Evolutionary conservation across 2,329 filamentous ascomycete species (phyloP).

Genomic region (Herpotrichia juniperi): DNA sequence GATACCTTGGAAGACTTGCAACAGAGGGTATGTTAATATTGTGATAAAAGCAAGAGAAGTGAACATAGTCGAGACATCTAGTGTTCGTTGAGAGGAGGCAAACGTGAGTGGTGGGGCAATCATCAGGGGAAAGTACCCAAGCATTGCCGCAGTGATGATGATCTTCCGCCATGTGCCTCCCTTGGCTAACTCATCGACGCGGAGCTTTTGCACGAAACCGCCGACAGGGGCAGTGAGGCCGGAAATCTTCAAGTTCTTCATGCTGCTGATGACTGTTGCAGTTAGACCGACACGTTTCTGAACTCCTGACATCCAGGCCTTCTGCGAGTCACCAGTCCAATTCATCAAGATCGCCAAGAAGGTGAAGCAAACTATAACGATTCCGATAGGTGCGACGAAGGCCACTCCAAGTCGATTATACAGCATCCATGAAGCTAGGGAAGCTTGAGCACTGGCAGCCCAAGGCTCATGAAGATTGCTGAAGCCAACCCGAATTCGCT

Average conservation of each 20-base stretch:
- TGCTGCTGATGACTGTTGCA: conserved; percentile 38
- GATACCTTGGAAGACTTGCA: conserved; percentile 13
- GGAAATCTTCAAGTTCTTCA: conserved; percentile 50
- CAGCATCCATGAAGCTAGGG: conserved; percentile 23
- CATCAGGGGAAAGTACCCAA: conserved; percentile 12
- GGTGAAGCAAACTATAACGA: conserved; percentile 24
- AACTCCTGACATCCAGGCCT: conserved; percentile 30
- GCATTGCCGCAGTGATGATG: conserved; percentile 11
- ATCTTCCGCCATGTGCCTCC: conserved; percentile 14
- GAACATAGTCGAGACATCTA: conserved; percentile 16
- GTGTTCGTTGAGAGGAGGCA: conserved; percentile 4
- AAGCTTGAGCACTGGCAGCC: too few species aligned
- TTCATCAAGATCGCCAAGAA: conserved; percentile 24
- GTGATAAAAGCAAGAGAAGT: conserved; percentile 16
- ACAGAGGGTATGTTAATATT: conserved; percentile 14
- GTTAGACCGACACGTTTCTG: conserved; percentile 35
- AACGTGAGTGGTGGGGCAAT: conserved; percentile 15
- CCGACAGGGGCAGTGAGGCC: conserved; percentile 41
- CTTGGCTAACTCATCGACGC: conserved; percentile 40
- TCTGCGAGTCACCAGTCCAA: conserved; percentile 29
- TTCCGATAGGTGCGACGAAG: conserved; percentile 24
- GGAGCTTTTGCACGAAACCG: conserved; percentile 40
- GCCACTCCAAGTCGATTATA: conserved; percentile 27
- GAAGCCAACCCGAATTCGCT: conserved; percentile 21
- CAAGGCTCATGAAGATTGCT: conserved; percentile 26